Evolutionary conservation across 2,329 filamentous ascomycete species (phyloP), one percentile per base, ranked within the genome.

Genomic region (Samsoniella hepiali): DNA sequence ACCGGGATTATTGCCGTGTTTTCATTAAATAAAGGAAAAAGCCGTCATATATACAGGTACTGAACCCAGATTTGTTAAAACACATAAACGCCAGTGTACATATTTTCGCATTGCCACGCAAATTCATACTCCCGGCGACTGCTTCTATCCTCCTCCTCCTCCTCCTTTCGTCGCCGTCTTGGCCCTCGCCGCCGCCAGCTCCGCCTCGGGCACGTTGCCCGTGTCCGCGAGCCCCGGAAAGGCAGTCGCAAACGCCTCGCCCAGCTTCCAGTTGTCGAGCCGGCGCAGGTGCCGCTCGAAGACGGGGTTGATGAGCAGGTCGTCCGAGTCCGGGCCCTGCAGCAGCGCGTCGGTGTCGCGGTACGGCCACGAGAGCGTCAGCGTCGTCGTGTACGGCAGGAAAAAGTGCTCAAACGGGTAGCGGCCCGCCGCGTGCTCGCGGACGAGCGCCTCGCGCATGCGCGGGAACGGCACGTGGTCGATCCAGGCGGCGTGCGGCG

Each of bases 311-410:
- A 97, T 91, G 67, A 90, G 82, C 65, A 92, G 79, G 69, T 93
- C 88, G 9, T 88, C 85, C 5, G 78, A 77, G 3, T 81, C 81
- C 0, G 82, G 80, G 32, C 83, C 79, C 61, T 83, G 79, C 32
- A 91, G 77, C 32, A 97, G 78, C 42, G 88, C 86, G 68, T 93
- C 88, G 0, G 84, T 86, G 1, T 87, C 82, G 63, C 91, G 88
- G 71, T 96, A 94, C 0, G 90, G 90, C 93, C 93, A 97, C 68
- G 93, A 95, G 17, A 97, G 75, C 32, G 83, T 87, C 31, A 97
- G 71, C 0, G 88, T 93, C 1, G 83, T 85, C 1, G 91, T 95
- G 73, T 88, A 96, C 0, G 91, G 90, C 22, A 94, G 84, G 73
- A 94, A 95, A 79, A 93, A 96, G 68, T 90, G 85, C 63, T 93